Conservation (phyloP, 2,329 filamentous ascomycete genomes). For the Fusarium circinatum region DNA sequence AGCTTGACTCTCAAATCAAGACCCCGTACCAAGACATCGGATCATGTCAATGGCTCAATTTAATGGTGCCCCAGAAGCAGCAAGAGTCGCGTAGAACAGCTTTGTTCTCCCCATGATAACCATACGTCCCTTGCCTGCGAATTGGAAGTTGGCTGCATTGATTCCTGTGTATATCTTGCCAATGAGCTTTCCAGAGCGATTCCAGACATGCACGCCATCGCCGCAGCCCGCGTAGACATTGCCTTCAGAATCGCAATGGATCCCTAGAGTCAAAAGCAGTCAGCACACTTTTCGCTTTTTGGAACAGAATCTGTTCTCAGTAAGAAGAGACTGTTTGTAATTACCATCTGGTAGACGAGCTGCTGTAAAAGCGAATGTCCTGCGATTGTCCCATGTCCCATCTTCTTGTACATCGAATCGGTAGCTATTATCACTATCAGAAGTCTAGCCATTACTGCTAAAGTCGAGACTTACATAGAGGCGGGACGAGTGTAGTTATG, state of each 20-base stretch:
- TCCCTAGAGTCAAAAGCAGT: constrained; percentile 49
- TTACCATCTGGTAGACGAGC: constrained; percentile 67
- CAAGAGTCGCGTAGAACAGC: constrained; percentile 47
- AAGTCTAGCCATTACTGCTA: fast-evolving
- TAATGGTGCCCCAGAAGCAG: constrained; percentile 29
- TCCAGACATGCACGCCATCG: constrained; percentile 62
- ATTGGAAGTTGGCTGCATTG: constrained; percentile 58
- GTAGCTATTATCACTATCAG: constrained; percentile 49
- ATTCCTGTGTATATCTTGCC: constrained; percentile 66
- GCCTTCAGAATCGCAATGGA: constrained; percentile 64
- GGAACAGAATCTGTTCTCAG: too few relatives aligned
- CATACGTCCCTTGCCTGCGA: constrained; percentile 52
- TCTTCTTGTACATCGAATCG: constrained; percentile 57
- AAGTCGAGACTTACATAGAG: constrained; percentile 55
- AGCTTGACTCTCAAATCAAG: neutral
- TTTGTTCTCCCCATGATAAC: constrained; percentile 50
- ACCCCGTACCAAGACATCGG: neutral
- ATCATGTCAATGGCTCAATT: neutral
- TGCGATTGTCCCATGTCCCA: constrained; percentile 59
- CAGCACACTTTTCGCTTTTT: neutral
- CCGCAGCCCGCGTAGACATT: constrained; percentile 64
- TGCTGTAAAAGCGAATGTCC: constrained; percentile 66
- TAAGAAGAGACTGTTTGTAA: too few relatives aligned
- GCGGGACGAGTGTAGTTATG: constrained; percentile 54
- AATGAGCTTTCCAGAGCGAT: constrained; percentile 57